Evolutionary conservation across 306 rosid species (phyloP), one percentile per base, ranked within the genome.

Genomic region (Glycyrrhiza uralensis): DNA sequence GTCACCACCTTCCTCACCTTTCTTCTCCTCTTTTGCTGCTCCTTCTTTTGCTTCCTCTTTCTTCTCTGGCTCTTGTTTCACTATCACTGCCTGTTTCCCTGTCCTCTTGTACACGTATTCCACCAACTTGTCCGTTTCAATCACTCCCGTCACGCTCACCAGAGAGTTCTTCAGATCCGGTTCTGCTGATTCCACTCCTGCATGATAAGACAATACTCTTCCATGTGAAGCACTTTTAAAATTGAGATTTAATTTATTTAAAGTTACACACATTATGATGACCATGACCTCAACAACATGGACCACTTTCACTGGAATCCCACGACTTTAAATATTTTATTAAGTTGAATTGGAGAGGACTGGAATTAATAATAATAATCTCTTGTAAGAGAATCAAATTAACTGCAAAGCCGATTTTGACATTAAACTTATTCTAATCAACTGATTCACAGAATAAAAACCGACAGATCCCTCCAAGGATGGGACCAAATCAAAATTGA

Each of bases 121-220:
- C 0, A 89, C 89, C 30, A 93, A 45, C 70, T 81, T 83, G 2
- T 72, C 41, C 6, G 88, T 78, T 57, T 93, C 97, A 36, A 93
- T 60, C 29, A 71, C 87, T 1, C 98, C 98, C 69, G 89, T 93
- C 75, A 93, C 98, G 28, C 79, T 84, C 70, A 91, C 98, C 36
- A 81, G 71, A 1, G 97, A 93, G 51, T 76, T 74, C 81, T 86
- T 93, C 64, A 91, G 92, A 89, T 93, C 98, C 7, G 98, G 81
- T 24, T 82, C 94, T 0, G 89, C 97, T 14, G 86, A 81, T 65
- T 93, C 94, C 74, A 93, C 98, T 19, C 96, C 98, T 93, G 68
- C 50, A 17, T 15, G 2, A 30, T 58, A 8, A 8, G n/a, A 12
- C 7, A 29, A 15, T 14, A 6, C 6, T 1, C 9, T 26, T 35